Evolutionary conservation across 208 protist species (phyloP).

Genomic region (Strigomonas culicis): DNA sequence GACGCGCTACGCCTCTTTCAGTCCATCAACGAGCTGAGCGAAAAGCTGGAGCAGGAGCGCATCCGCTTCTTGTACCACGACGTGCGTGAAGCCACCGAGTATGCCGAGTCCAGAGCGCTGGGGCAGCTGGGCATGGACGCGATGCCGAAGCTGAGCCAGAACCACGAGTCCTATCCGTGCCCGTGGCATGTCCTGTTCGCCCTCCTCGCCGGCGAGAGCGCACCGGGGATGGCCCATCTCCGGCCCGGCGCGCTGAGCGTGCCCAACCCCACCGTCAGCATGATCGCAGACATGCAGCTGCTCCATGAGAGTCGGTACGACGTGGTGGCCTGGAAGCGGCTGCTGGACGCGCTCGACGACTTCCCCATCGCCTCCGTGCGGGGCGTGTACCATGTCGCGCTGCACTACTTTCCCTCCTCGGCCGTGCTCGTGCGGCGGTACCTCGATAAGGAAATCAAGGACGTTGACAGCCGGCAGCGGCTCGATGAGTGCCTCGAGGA

Average conservation of each 20-base stretch:
- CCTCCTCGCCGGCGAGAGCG: constrained; percentile 33
- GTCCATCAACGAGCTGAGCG: constrained; percentile 56
- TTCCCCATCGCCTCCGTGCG: constrained; percentile 71
- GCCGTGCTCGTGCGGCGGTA: constrained; percentile 50
- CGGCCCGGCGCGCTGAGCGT: constrained; percentile 30
- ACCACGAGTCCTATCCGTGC: constrained; percentile 40
- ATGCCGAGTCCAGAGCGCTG: constrained; percentile 17
- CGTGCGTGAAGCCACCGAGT: constrained; percentile 27
- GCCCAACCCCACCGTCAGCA: constrained; percentile 55
- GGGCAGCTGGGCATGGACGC: constrained; percentile 45
- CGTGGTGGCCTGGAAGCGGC: constrained; percentile 56
- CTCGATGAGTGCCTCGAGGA: constrained; percentile 56
- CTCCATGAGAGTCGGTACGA: constrained; percentile 59
- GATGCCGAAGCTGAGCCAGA: constrained; percentile 40
- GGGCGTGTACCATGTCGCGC: constrained; percentile 59
- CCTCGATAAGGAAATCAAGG: constrained; percentile 53
- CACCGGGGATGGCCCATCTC: background rate
- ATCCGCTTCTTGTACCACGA: constrained; percentile 28
- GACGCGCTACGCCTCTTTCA: constrained; percentile 6
- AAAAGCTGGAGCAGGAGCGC: constrained; percentile 65
- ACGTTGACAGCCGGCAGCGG: constrained; percentile 22
- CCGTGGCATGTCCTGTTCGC: constrained; percentile 76
- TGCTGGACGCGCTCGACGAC: constrained; percentile 50
- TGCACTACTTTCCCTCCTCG: constrained; percentile 72
- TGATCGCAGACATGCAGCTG: constrained; percentile 30